Conservation (phyloP, 1,284 basidiomycete species). For the Coniophora puteana region DNA sequence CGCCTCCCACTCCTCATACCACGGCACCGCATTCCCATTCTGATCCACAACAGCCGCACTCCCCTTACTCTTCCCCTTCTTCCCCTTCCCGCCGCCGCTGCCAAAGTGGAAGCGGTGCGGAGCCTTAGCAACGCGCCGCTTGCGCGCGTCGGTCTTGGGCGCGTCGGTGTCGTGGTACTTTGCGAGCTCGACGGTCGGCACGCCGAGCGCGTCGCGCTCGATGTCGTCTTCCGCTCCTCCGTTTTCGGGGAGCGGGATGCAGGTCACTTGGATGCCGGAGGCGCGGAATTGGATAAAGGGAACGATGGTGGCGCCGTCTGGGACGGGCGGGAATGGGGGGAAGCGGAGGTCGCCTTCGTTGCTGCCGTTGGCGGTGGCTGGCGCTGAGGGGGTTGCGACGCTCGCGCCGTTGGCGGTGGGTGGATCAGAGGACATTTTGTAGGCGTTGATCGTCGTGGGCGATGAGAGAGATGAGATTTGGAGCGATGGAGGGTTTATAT, state of each 20-base stretch:
- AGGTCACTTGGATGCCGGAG: conserved; percentile 53
- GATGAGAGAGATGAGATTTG: no score
- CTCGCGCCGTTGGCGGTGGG: conserved; percentile 4
- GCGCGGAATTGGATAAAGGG: conserved; percentile 60
- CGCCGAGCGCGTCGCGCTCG: conserved; percentile 58
- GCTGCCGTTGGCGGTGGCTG: conserved; percentile 8
- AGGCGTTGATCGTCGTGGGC: no score
- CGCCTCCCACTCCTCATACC: conserved; percentile 68
- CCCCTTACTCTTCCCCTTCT: conserved; percentile 38
- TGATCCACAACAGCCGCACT: conserved; percentile 21
- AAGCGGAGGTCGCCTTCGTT: conserved; percentile 32
- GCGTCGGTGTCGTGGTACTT: conserved; percentile 49
- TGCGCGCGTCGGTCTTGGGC: conserved; percentile 38
- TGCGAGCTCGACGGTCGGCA: conserved; percentile 57
- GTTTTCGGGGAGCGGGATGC: conserved; percentile 28
- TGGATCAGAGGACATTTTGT: conserved; percentile 19
- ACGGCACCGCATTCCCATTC: conserved; percentile 33
- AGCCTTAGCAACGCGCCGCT: no score
- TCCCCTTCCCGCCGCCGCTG: no score
- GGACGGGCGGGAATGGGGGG: conserved; percentile 58
- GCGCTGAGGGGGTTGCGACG: conserved; percentile 11
- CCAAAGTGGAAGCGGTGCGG: no score
- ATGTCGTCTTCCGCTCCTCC: conserved; percentile 36
- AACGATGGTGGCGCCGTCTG: conserved; percentile 48
- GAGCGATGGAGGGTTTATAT: no score